These are phyloP conservation scores for Stephanocyclus meneghinianus DNA, from an alignment of 352 stramenopile genomes.

Conservation along the genomic window DNA sequence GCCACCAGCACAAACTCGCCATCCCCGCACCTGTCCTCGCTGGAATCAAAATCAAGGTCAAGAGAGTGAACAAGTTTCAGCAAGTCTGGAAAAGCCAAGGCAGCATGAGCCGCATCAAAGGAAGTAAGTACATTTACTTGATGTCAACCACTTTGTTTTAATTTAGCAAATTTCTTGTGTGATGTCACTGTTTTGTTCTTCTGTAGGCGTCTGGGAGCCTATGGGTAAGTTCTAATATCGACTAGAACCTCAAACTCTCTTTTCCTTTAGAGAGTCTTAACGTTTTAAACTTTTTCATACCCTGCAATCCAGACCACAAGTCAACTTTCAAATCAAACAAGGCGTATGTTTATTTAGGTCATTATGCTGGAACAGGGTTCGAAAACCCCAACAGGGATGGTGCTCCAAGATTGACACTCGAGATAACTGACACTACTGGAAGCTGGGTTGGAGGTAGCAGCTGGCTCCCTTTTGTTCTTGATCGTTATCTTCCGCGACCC, in stretches of 20 bases:
- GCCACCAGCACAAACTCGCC: slow-evolving; percentile 71
- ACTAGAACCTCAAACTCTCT: neutral
- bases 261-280: neutral
- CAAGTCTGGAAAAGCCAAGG: slow-evolving; percentile 86
- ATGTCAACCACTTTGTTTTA: neutral
- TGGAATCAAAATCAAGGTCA: slow-evolving; percentile 87
- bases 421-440: slow-evolving; percentile 86
- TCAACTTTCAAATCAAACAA: slow-evolving; percentile 83
- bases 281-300: neutral
- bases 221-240: slow-evolving; percentile 23
- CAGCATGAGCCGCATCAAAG: slow-evolving; percentile 85
- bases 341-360: slow-evolving; percentile 84
- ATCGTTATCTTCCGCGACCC: slow-evolving; percentile 86
- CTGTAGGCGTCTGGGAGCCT: slow-evolving; percentile 82
- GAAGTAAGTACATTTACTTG: slow-evolving; percentile 36
- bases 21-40: slow-evolving; percentile 82
- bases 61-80: slow-evolving; percentile 82
- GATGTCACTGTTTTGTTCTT: neutral
- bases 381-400: slow-evolving; percentile 82
- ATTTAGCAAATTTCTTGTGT: neutral
- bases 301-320: slow-evolving; percentile 52
- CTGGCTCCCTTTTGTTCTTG: slow-evolving; percentile 86
- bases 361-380: slow-evolving; percentile 83
- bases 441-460: slow-evolving; percentile 85
- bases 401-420: slow-evolving; percentile 78